These are phyloP conservation scores for Yarrowia osloensis DNA, from an alignment of 805 yeast species.

Conservation along the genomic window DNA sequence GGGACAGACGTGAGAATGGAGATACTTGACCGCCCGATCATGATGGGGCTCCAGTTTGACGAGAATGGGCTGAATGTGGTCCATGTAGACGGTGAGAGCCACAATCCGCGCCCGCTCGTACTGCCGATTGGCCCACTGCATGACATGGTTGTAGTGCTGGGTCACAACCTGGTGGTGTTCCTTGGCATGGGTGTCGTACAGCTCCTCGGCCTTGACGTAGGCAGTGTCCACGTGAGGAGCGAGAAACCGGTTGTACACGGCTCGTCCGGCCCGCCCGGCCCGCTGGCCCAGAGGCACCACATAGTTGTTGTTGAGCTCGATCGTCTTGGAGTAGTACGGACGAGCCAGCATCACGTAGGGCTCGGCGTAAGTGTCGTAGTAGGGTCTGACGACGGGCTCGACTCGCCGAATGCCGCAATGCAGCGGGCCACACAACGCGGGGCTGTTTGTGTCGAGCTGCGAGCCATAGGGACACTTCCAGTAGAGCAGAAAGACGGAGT, in stretches of 20 bases:
- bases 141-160: not conserved
- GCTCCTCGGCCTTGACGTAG: not conserved
- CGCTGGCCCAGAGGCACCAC: constrained; percentile 19
- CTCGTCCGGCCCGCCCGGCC: not conserved
- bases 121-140: constrained; percentile 1
- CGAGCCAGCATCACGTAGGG: constrained; percentile 26
- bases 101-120: not conserved
- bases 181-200: not conserved
- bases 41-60: constrained; percentile 29
- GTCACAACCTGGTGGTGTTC: constrained; percentile 7
- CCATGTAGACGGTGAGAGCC: constrained; percentile 8
- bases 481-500: constrained; percentile 35
- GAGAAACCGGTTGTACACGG: constrained; percentile 10
- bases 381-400: constrained; percentile 34
- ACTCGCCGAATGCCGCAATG: constrained; percentile 33
- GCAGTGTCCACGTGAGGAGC: constrained; percentile 27
- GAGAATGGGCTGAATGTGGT: constrained; percentile 33
- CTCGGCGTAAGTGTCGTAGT: constrained; percentile 23
- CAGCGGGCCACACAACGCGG: constrained; percentile 35
- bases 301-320: constrained; percentile 21
- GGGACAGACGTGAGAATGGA: constrained; percentile 32
- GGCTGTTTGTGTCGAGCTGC: constrained; percentile 28
- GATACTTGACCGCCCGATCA: not conserved
- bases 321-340: constrained; percentile 6
- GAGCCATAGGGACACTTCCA: constrained; percentile 37